Evolutionary conservation across 129 eudicot genomes (phyloP), one percentile per base, ranked within the genome.

Genomic region (Dittrichia graveolens): DNA sequence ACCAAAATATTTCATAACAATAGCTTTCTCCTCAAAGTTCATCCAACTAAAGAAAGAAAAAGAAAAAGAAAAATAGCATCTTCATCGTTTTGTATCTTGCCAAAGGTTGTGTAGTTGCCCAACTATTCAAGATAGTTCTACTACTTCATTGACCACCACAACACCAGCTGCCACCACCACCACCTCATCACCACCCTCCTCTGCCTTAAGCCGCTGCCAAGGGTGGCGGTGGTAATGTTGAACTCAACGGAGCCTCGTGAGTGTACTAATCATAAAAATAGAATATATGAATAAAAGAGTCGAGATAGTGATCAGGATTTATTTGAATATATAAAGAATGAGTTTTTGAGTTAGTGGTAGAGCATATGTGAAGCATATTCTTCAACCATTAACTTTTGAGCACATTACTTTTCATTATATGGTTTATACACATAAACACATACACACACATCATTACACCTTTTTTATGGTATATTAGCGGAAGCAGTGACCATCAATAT

Each of bases 81-180:
- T 14, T 75, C 75, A 67, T 59, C 75, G n/a, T 24, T 24, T 39
- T 57, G 81, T 59, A 59, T 39, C 45, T 24, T 77, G 76, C 76
- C 81, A 77, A 77, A 77, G 81, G 52, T 69, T 69, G 81, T 68
- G 81, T 77, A 77, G 81, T 52, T 77, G 81, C 81, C 76, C 75
- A 44, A 68, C 80, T 57, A 77, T 63, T 50, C 34, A 57, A 66
- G 14, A 76, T 76, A 67, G 46, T 42, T 43, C 31, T 66, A 34
- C 67, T 57, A 61, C 81, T 60, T 69, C 56, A 72, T 60, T 45
- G 34, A 69, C 46, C 70, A 68, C 71, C 69, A 47, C 62, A 63
- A 43, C 50, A 41, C 55, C 78, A 12, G 10, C 46, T 5, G 11
- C 41, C 34, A 5, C 31, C 0, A n/a, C 39, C 8, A 63, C 58